phyloP scores from a whole-genome alignment of 1,139 yeast species.

The Waltiozyma solani region DNA sequence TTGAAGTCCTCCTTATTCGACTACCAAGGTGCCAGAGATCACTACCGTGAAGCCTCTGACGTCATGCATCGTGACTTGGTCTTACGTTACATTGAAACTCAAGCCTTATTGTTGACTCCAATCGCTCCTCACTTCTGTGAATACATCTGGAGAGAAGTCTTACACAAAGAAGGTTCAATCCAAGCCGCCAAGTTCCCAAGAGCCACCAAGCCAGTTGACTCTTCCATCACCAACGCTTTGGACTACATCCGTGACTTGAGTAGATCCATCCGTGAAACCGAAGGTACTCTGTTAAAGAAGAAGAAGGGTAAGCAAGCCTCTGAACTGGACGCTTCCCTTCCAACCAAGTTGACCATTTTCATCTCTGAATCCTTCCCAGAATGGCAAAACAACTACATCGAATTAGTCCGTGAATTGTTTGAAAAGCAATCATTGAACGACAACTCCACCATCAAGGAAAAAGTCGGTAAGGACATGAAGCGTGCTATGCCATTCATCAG shows the following conservation, averaged over 20 bases:
- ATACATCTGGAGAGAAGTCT: constrained; percentile 73
- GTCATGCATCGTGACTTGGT: constrained; percentile 81
- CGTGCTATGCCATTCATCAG: constrained; percentile 97
- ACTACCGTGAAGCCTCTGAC: constrained; percentile 73
- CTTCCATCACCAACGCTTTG: constrained; percentile 53
- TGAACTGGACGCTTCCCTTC: constrained; percentile 61
- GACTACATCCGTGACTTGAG: constrained; percentile 69
- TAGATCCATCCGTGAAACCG: constrained; percentile 86
- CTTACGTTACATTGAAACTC: constrained; percentile 72
- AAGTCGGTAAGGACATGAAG: constrained; percentile 68
- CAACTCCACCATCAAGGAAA: constrained; percentile 47
- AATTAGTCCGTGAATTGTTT: constrained; percentile 70
- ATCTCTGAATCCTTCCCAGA: constrained; percentile 84
- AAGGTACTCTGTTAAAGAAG: constrained; percentile 78
- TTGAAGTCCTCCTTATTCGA: constrained; percentile 88
- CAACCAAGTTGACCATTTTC: constrained; percentile 63
- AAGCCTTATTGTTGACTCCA: constrained; percentile 79
- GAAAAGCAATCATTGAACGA: constrained; percentile 53
- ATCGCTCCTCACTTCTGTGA: constrained; percentile 96
- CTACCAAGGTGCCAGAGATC: constrained; percentile 91
- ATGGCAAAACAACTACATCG: constrained; percentile 90
- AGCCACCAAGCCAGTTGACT: constrained; percentile 54
- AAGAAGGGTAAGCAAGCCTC: constrained; percentile 73
- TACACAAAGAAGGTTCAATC: constrained; percentile 50
- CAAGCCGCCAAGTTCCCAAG: constrained; percentile 77